Percentiles rank a stretch among this genome's conserved stretches.
Evolutionary conservation across 1,284 basidiomycete genomes (phyloP).

Genomic region (Leccinum pachyderme): DNA sequence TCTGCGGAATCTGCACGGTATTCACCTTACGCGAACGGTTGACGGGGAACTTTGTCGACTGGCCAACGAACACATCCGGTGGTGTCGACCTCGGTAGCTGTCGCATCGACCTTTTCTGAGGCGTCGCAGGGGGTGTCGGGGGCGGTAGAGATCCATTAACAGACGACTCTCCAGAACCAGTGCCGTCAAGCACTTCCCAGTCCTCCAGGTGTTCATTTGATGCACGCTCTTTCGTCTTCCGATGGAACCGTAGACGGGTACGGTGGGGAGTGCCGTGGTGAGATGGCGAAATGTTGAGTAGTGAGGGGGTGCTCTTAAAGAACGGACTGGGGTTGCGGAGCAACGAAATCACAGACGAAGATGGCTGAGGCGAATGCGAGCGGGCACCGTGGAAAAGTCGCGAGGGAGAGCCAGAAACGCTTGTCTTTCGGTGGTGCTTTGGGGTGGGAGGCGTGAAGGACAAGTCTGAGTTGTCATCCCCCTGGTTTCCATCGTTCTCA

Average conservation of each 20-base stretch:
- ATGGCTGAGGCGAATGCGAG: slow-evolving; percentile 34
- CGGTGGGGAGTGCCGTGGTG: slow-evolving; percentile 33
- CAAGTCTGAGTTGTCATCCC: slow-evolving; percentile 29
- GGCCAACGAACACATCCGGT: slow-evolving; percentile 18
- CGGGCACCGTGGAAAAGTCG: slow-evolving; percentile 29
- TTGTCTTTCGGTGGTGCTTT: slow-evolving; percentile 32
- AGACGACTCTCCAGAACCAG: slow-evolving; percentile 27
- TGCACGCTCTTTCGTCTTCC: slow-evolving; percentile 35
- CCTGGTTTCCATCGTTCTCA: slow-evolving; percentile 30
- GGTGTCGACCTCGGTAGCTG: slow-evolving; percentile 11
- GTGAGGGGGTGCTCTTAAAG: slow-evolving; percentile 35
- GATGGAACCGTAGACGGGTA: slow-evolving; percentile 30
- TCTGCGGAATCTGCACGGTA: slow-evolving; percentile 25
- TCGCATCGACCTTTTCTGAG: slow-evolving; percentile 16
- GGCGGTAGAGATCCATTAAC: slow-evolving; percentile 22
- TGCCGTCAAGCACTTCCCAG: slow-evolving; percentile 32
- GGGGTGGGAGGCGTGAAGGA: slow-evolving; percentile 31
- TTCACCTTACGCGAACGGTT: slow-evolving; percentile 27
- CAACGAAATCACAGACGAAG: slow-evolving; percentile 34
- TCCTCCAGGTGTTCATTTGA: slow-evolving; percentile 34
- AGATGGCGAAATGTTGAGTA: slow-evolving; percentile 31
- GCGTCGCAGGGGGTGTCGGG: slow-evolving; percentile 21
- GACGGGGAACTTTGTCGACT: slow-evolving; percentile 5
- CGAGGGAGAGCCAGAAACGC: slow-evolving; percentile 31
- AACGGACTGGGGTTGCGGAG: slow-evolving; percentile 36